A percentile compares a stretch with the other conserved stretches of the same genome.
Evolutionary conservation across 176 grass and related monocot genomes (phyloP).

Genomic region (Hordeum vulgare): DNA sequence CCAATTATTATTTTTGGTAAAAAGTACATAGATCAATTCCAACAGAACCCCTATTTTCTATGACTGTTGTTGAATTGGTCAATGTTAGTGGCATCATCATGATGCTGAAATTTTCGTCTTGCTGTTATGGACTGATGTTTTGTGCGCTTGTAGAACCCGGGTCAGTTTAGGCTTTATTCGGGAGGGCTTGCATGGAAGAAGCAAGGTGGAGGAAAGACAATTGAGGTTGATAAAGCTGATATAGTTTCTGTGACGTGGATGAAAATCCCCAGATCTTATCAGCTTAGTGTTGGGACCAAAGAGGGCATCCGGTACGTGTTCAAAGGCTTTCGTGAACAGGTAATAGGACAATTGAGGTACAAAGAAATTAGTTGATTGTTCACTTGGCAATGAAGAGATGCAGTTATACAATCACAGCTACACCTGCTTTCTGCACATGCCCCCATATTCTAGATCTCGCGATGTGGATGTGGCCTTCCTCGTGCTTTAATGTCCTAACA

Average conservation of each 20-base stretch:
- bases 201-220: constrained; percentile 77
- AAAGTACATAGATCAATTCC: not conserved
- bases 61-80: not conserved
- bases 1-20: not conserved
- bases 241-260: constrained; percentile 63
- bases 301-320: constrained; percentile 72
- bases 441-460: too few species aligned
- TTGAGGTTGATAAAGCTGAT: constrained; percentile 67
- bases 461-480: too few species aligned
- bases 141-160: constrained; percentile 52
- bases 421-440: not conserved
- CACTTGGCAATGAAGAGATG: not conserved
- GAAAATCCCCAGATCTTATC: constrained; percentile 70
- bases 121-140: not conserved
- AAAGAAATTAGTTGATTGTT: constrained; percentile 6
- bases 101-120: constrained; percentile 10
- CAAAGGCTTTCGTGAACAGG: constrained; percentile 78
- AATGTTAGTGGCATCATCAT: not conserved
- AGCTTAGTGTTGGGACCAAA: constrained; percentile 64
- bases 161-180: constrained; percentile 66
- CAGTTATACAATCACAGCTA: constrained; percentile 10
- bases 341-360: too few species aligned
- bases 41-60: not conserved
- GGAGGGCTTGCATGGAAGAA: constrained; percentile 78
- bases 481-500: too few species aligned